Percentiles rank a stretch among this genome's conserved stretches.
These are phyloP conservation scores for Vaccinium darrowii DNA, from an alignment of 148 eudicot species.

Conservation along the genomic window DNA sequence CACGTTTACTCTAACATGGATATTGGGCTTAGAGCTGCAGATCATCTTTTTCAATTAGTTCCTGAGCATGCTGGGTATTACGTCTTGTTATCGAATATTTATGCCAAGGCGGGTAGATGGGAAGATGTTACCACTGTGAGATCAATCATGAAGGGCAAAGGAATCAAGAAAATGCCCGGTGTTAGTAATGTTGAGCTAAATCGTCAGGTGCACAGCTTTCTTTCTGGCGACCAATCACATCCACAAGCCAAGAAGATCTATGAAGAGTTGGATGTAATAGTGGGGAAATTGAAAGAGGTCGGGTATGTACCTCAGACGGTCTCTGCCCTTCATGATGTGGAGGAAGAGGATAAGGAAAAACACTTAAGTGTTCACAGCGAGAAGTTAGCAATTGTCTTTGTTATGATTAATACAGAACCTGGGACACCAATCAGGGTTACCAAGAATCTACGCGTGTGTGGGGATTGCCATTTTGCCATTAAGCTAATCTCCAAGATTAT, in stretches of 20 bases:
- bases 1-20: conserved; percentile 47
- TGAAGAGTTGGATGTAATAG: conserved; percentile 46
- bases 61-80: conserved; percentile 65
- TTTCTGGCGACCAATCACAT: conserved; percentile 65
- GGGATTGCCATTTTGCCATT: conserved; percentile 70
- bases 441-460: conserved; percentile 76
- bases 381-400: conserved; percentile 66
- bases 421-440: conserved; percentile 55
- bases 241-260: conserved; percentile 60
- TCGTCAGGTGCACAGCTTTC: conserved; percentile 51
- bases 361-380: conserved; percentile 72
- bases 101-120: conserved; percentile 81
- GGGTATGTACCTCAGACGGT: conserved; percentile 66
- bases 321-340: conserved; percentile 69
- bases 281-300: conserved; percentile 65
- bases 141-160: conserved; percentile 55
- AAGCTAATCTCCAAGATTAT: conserved; percentile 67
- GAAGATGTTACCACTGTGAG: conserved; percentile 48
- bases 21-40: conserved; percentile 58
- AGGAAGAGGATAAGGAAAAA: conserved; percentile 72
- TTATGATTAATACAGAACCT: conserved; percentile 45
- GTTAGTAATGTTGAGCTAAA: conserved; percentile 61
- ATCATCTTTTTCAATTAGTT: conserved; percentile 50
- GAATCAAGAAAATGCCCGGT: conserved; percentile 62
- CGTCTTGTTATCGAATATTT: conserved; percentile 64